Evolutionary conservation across 305 asterid genomes (phyloP).

Genomic region (Petunia hybrid): DNA sequence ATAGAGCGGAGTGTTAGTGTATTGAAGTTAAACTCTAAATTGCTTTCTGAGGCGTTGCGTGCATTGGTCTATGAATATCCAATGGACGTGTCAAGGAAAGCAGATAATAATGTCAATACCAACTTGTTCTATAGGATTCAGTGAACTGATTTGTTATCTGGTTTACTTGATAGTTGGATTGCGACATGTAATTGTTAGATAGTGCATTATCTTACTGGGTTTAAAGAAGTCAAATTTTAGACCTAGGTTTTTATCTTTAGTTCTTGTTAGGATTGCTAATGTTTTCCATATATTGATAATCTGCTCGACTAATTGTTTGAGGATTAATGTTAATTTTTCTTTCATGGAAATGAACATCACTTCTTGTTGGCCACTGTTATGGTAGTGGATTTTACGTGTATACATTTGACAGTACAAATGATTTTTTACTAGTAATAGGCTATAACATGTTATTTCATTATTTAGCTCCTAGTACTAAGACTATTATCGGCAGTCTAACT

Average conservation of each 20-base stretch:
- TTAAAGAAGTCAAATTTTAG: neutral
- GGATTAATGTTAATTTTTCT: too few relatives aligned
- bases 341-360: too few relatives aligned
- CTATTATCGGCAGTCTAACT: neutral
- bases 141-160: neutral
- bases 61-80: neutral
- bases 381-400: too few relatives aligned
- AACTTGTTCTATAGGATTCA: neutral
- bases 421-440: too few relatives aligned
- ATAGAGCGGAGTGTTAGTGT: neutral
- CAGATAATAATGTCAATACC: neutral
- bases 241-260: neutral
- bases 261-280: too few relatives aligned
- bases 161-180: constrained; percentile 11
- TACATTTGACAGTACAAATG: too few relatives aligned
- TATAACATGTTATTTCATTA: too few relatives aligned
- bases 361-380: too few relatives aligned
- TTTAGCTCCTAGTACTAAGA: too few relatives aligned
- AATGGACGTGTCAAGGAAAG: constrained; percentile 22
- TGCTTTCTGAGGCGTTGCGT: constrained; percentile 28
- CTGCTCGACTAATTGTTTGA: too few relatives aligned
- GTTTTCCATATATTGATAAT: too few relatives aligned
- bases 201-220: neutral
- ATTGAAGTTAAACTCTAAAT: neutral
- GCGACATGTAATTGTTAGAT: neutral